Percentiles rank a stretch among this genome's conserved stretches.
These are phyloP conservation scores for Pichiaceae sp. DNA, from an alignment of 1,139 yeast genomes.

Conservation along the genomic window DNA sequence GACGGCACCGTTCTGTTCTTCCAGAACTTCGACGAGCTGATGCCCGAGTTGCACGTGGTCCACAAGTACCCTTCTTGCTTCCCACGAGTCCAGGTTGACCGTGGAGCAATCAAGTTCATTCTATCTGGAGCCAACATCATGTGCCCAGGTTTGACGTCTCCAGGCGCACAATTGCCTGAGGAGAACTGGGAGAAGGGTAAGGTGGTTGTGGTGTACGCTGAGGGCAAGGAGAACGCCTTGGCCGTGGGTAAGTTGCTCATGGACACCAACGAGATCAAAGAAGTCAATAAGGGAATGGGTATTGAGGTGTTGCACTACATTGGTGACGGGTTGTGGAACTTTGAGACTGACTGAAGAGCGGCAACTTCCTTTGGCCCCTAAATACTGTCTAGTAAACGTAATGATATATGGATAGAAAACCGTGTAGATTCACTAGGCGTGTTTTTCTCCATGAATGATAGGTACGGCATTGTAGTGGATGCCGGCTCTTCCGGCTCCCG, in stretches of 20 bases:
- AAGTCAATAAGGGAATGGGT: conserved; percentile 82
- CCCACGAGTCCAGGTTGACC: conserved; percentile 84
- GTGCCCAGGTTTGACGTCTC: conserved; percentile 95
- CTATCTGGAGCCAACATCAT: conserved; percentile 91
- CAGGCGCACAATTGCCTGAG: conserved; percentile 82
- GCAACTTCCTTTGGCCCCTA: too few relatives aligned
- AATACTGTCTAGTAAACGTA: too few relatives aligned
- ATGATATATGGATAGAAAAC: too few relatives aligned
- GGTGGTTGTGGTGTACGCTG: conserved; percentile 79
- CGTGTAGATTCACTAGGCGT: too few relatives aligned
- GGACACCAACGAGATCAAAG: conserved; percentile 87
- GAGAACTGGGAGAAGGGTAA: conserved; percentile 54
- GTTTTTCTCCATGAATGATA: conserved; percentile 1
- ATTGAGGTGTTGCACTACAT: conserved; percentile 76
- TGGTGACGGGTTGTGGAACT: conserved; percentile 86
- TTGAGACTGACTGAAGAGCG: conserved; percentile 29
- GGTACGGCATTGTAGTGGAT: conserved; percentile 69
- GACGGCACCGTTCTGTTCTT: conserved; percentile 70
- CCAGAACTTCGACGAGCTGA: conserved; percentile 78
- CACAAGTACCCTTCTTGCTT: conserved; percentile 78
- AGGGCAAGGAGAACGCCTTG: conserved; percentile 85
- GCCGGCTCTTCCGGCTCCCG: conserved; percentile 82
- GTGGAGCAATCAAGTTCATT: conserved; percentile 95
- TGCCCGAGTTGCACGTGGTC: conserved; percentile 70
- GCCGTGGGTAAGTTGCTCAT: conserved; percentile 82